Base-by-base conservation (phyloP, 2,329 filamentous ascomycete species). In the Xylariaceae sp. region DNA sequence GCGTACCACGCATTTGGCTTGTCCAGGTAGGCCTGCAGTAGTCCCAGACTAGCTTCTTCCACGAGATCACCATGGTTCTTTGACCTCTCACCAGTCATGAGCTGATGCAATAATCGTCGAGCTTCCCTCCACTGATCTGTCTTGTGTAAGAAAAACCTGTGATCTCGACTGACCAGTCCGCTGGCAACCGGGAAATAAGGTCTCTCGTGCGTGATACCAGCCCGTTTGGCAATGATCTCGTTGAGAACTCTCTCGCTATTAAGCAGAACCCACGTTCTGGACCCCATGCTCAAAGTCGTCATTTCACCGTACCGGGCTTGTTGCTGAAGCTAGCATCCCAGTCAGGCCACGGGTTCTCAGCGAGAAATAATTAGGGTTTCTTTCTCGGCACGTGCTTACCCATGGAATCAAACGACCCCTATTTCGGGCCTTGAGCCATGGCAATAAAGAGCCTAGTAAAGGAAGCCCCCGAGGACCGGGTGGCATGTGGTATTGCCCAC, bases 261-360 rank as follows among this genome's bases (percentile, higher is more conserved):
- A 5, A 80, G 70, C 14, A 79, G 65, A 16, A 80, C 66, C 74
- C 74, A 78, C 1, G 74, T 78, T 52, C 74, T 76, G 24, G 67
- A 60, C 8, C 70, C 70, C 31, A 73, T 56, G 43, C 65, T 61
- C 16, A 70, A 26, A 1, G 68, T 69, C 23, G 64, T 60, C 67
- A 70, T 67, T 19, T 70, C 68, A n/a, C 68, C 68, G 48, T 67
- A 67, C 23, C 58, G 31, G 12, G 31, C 48, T 36, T 56, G 56
- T 47, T 51, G 17, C 24, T 34, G 53, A 19, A 48, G 55, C 44
- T 48, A 47, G 14, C 0, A 31, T 4, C 16, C 4, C n/a, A 19
- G 6, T 53, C 16, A 49, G 55, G n/a, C 21, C 23, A 40, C 2
- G 12, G 29, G 14, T 16, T 7, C n/a, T 34, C 6, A n/a, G 9